Base-by-base conservation (phyloP, 768 basidiomycete species). In the Butyriboletus loyo region DNA sequence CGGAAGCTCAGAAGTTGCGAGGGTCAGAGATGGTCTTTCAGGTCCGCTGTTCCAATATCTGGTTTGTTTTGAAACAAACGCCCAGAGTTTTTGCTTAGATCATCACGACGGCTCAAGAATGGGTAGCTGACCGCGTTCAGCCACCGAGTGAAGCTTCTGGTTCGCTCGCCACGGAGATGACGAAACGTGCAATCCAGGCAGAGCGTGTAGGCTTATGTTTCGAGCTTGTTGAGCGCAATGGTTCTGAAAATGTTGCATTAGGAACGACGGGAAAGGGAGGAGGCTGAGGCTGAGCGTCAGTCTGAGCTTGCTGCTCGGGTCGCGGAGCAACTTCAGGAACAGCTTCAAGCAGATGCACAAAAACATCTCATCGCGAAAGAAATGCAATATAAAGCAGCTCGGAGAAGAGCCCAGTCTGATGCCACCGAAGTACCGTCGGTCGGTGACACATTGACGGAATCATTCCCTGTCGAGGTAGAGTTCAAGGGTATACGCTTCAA, bases 1-100 rank as follows among this genome's bases (percentile, higher is more conserved):
- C 72, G 0, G 86, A 92, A 62, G 86, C 83, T 1, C 84, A 85
- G 70, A 80, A 76, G 57, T 66, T 77, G 56, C 75, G 79, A 47
- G 89, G 89, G 5, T 77, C 79, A 21, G 88, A 89, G 67, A 86
- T 89, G 81, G 86, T 90, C 31, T 89, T 91, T 66, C 80, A 87
- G 73, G 87, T 87, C 28, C 21, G 78, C 67, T 9, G 15, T 24
- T 43, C 27, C 19, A 14, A 15, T 6, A 38, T 39, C 19, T 27
- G 2, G 22, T 38, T n/a, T 35, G 38, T 42, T 40, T 47, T 49
- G 22, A 54, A 40, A 39, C 30, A 19, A 46, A 60, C 24, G 5
- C 11, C 11, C 13, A 13, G 14, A 4, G 2, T 19, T 22, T 38
- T n/a, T n/a, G 27, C 46, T 2, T 55, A 90, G 84, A 83, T 91